A percentile compares a stretch with the other conserved stretches of the same genome.
phyloP scores from a whole-genome alignment of 495 filamentous ascomycete genomes.

The Talaromyces stipitatus region DNA sequence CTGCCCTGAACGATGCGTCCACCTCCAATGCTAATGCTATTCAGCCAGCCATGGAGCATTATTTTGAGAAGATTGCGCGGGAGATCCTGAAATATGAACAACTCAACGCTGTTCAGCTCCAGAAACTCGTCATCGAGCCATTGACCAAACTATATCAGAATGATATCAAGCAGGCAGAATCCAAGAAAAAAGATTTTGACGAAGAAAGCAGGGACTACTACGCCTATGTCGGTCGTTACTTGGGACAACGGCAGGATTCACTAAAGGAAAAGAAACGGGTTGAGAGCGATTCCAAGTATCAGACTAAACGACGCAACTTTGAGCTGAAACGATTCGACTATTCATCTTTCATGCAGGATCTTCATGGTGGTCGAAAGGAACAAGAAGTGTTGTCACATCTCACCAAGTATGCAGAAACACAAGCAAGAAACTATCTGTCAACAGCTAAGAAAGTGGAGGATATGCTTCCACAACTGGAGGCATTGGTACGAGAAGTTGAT shows the following conservation, averaged over 20 bases:
- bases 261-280: slow-evolving; percentile 93
- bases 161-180: slow-evolving; percentile 96
- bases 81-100: slow-evolving; percentile 85
- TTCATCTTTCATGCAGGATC: slow-evolving; percentile 97
- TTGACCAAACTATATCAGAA: slow-evolving; percentile 84
- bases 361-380: slow-evolving; percentile 94
- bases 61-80: slow-evolving; percentile 92
- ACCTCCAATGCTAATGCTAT: slow-evolving; percentile 91
- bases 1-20: slow-evolving; percentile 81
- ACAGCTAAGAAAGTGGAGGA: slow-evolving; percentile 82
- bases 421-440: slow-evolving; percentile 73
- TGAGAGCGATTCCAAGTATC: slow-evolving; percentile 95
- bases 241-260: slow-evolving; percentile 91
- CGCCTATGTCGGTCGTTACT: slow-evolving; percentile 84
- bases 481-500: slow-evolving; percentile 79
- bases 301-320: slow-evolving; percentile 85
- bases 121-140: slow-evolving; percentile 90
- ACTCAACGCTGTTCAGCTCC: slow-evolving; percentile 74
- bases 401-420: slow-evolving; percentile 88
- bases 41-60: slow-evolving; percentile 91
- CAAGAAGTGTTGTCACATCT: slow-evolving; percentile 94
- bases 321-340: slow-evolving; percentile 98
- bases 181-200: slow-evolving; percentile 96
- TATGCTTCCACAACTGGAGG: slow-evolving; percentile 85
- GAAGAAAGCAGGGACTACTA: slow-evolving; percentile 98